Evolutionary conservation across 2,329 filamentous ascomycete species (phyloP).

Genomic region (Colletotrichum coccodes): DNA sequence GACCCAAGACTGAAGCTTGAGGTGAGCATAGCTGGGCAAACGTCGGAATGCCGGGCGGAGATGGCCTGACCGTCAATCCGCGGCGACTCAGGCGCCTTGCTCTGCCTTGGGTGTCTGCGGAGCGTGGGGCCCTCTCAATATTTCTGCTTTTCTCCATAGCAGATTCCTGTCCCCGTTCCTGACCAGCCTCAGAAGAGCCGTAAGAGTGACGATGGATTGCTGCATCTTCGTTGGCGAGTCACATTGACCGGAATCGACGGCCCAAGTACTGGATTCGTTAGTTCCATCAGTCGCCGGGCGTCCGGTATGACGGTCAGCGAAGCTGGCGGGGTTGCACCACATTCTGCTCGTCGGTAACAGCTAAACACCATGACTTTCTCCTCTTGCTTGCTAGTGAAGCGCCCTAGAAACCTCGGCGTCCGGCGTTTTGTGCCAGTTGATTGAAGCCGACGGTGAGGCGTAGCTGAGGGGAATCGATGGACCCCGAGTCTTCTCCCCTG

Average conservation of each 20-base stretch:
- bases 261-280: neutral
- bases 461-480: neutral
- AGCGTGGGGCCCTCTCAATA: neutral
- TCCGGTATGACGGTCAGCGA: neutral
- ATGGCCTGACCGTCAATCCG: neutral
- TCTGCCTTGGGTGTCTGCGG: neutral
- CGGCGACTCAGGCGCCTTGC: conserved; percentile 3
- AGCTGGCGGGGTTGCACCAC: neutral
- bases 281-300: neutral
- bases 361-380: neutral
- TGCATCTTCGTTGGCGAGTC: neutral
- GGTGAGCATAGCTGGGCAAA: neutral
- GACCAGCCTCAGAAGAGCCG: neutral
- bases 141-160: neutral
- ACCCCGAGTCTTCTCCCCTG: neutral
- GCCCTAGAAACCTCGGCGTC: no score
- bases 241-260: neutral
- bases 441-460: neutral
- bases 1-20: neutral
- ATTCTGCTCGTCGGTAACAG: neutral
- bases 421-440: neutral
- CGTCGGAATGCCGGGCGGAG: neutral
- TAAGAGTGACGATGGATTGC: neutral
- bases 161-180: neutral
- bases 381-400: neutral